Evolutionary conservation across 129 eudicot genomes (phyloP).

Genomic region (Saussurea involucrata): DNA sequence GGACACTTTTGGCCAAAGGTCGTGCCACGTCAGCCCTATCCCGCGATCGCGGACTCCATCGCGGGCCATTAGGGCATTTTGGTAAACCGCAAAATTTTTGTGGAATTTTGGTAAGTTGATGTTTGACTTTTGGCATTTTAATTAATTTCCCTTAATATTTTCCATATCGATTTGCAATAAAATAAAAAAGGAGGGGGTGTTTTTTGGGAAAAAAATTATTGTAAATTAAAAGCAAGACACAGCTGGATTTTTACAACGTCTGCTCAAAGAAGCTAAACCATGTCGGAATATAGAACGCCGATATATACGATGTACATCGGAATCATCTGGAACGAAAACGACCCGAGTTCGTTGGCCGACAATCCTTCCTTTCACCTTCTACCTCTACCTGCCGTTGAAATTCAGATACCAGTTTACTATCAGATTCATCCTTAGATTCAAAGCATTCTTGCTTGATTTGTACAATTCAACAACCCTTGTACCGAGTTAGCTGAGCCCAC

Average conservation of each 20-base stretch:
- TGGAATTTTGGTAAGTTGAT: no score
- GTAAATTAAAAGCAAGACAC: not conserved
- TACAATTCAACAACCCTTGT: conserved; percentile 7
- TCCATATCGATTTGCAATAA: no score
- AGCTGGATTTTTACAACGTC: conserved; percentile 10
- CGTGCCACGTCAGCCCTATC: no score
- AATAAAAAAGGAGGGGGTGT: no score
- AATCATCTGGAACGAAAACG: conserved; percentile 4
- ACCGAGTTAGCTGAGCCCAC: not conserved
- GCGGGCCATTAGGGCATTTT: no score
- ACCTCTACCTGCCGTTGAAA: conserved; percentile 5
- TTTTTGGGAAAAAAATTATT: not conserved
- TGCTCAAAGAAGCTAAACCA: not conserved
- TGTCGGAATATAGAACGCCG: not conserved
- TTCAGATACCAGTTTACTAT: not conserved
- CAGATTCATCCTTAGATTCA: conserved; percentile 12
- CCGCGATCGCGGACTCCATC: no score
- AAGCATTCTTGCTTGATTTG: conserved; percentile 18
- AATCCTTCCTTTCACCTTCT: not conserved
- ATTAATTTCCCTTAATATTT: no score
- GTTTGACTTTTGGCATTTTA: no score
- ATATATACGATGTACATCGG: not conserved
- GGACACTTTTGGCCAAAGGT: no score
- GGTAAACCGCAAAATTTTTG: no score
- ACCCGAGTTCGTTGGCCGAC: conserved; percentile 4